Percentiles rank a stretch among this genome's conserved stretches.
Conservation (phyloP, 2,329 filamentous ascomycete genomes). For the Neurospora sp. region DNA sequence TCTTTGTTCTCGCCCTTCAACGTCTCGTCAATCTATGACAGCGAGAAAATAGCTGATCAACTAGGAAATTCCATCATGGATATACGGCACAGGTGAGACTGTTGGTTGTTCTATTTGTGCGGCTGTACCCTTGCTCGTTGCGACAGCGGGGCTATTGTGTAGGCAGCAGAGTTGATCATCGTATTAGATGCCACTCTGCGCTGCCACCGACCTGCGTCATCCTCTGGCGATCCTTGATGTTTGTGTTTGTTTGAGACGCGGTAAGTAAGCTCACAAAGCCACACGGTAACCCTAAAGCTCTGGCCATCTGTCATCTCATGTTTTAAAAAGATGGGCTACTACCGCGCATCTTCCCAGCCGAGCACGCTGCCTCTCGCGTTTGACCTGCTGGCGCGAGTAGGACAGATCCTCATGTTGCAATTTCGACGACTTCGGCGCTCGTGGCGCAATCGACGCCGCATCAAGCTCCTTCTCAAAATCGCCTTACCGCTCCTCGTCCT, state of each 20-base stretch:
- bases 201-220: not conserved
- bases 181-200: not conserved
- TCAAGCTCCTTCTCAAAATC: not conserved
- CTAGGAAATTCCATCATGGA: not conserved
- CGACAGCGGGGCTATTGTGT: not conserved
- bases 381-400: not conserved
- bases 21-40: not conserved
- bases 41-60: not conserved
- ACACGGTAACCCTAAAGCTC: not conserved
- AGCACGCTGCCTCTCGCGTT: not conserved
- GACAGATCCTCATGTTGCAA: not conserved
- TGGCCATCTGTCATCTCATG: not conserved
- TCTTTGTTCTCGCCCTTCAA: not conserved
- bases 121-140: not conserved
- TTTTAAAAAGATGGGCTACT: not conserved
- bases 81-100: not conserved
- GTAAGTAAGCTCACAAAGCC: not conserved
- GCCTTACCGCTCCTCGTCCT: constrained; percentile 14
- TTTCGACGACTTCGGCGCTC: not conserved
- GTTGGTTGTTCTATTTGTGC: not conserved
- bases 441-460: not conserved
- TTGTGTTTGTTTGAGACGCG: not conserved
- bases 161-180: not conserved
- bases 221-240: not conserved
- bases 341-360: not conserved